Base-by-base conservation (phyloP, 805 yeast genomes). In the Schwanniomyces vanrijiae region DNA sequence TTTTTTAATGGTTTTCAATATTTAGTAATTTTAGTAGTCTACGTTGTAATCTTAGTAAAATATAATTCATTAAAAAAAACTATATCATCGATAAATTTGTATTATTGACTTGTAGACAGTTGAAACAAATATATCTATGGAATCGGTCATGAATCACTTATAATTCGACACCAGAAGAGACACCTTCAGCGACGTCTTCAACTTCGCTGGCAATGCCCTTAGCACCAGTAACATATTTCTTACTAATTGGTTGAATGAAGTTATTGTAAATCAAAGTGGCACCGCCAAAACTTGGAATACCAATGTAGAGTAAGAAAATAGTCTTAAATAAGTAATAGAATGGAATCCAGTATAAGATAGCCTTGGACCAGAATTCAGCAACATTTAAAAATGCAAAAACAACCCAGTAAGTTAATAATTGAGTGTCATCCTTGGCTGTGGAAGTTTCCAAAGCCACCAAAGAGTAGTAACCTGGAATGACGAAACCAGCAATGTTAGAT, bases 241-340 rank as follows among this genome's bases (percentile, higher is more conserved):
- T 70, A 44, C 81, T 56, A 34, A 88, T 55, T 55, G 98, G 98
- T 63, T 79, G 78, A 65, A 94, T 76, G 25, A 87, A 56, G 44
- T 71, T 64, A 46, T 64, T 57, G 79, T 89, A 94, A 43, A 94
- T 81, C 48, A 83, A 55, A 48, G 74, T 73, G 47, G 98, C 96
- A 65, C 99, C 99, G 48, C 89, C 86, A 63, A 86, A 84, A 57
- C 83, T 79, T 53, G 99, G 98, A 45, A 90, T 77, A 46, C 94
- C 90, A 61, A 92, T 82, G 77, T 89, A 94, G 48, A 91, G 75
- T 71, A 94, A 85, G 70, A 88, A 83, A 43, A 89, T 58, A 44
- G 97, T 88, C 82, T 94, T 94, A 76, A 94, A 78, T 62, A 94
- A 82, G 83, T 91, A 94, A 80, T 94, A 94, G 66, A 94, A 90